phyloP scores from a whole-genome alignment of 148 eudicot species.

The Silene latifolia region DNA sequence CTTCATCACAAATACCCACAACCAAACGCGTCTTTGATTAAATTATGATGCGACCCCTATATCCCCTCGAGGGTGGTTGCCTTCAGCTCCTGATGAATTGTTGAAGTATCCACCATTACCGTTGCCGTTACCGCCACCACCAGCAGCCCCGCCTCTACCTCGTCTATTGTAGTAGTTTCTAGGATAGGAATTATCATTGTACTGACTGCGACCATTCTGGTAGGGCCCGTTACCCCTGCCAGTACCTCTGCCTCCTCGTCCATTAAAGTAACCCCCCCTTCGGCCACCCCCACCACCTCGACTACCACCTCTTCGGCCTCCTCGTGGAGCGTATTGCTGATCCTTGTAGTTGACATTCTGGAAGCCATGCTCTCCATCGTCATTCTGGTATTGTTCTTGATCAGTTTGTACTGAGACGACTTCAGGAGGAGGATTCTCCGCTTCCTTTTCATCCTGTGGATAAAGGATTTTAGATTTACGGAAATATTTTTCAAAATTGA shows the following conservation, averaged over 20 bases:
- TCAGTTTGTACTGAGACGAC: constrained; percentile 32
- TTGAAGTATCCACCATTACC: constrained; percentile 29
- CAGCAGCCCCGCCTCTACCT: constrained; percentile 32
- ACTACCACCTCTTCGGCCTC: constrained; percentile 48
- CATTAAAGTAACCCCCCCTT: constrained; percentile 62
- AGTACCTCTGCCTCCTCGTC: constrained; percentile 70
- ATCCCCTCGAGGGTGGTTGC: constrained; percentile 29
- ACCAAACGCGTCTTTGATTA: neutral
- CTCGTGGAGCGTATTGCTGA: constrained; percentile 39
- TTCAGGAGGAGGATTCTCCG: constrained; percentile 37
- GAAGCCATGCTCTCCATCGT: constrained; percentile 29
- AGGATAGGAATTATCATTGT: constrained; percentile 54
- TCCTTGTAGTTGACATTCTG: constrained; percentile 36
- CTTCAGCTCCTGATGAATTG: constrained; percentile 39
- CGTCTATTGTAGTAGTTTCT: constrained; percentile 43
- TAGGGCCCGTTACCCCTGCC: constrained; percentile 57
- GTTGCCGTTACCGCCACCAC: neutral
- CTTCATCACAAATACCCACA: constrained; percentile 18
- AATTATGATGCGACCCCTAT: constrained; percentile 30
- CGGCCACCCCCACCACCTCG: constrained; percentile 50
- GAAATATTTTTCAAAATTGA: neutral
- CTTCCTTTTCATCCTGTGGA: constrained; percentile 43
- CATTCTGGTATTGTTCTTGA: constrained; percentile 23
- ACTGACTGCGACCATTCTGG: constrained; percentile 73
- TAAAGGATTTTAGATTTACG: neutral